phyloP scores from a whole-genome alignment of 2,329 filamentous ascomycete genomes.

The Clonostachys rhizophaga region DNA sequence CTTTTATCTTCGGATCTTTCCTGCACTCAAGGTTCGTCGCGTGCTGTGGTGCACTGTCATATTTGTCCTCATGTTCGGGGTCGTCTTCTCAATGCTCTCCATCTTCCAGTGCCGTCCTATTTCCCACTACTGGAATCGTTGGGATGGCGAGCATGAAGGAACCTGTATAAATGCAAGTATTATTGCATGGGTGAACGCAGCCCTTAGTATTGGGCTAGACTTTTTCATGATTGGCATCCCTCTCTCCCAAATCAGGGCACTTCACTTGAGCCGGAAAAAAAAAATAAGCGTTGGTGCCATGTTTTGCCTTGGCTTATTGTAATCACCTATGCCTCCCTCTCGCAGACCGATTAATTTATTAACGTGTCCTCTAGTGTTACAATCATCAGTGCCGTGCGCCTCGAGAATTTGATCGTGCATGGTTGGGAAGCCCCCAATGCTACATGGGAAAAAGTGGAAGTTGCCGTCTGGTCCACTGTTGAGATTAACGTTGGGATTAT shows the following conservation, averaged over 20 bases:
- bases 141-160: conserved; percentile 41
- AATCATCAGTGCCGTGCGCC: conserved; percentile 28
- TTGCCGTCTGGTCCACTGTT: conserved; percentile 29
- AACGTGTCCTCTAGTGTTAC: conserved; percentile 18
- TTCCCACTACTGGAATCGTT: conserved; percentile 45
- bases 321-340: conserved; percentile 9
- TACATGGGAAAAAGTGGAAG: conserved; percentile 25
- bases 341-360: background rate
- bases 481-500: conserved; percentile 32
- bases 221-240: conserved; percentile 47
- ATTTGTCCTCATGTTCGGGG: conserved; percentile 30
- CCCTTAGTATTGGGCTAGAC: conserved; percentile 46
- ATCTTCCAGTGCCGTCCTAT: conserved; percentile 49
- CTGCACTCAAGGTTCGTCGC: conserved; percentile 24
- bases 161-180: conserved; percentile 42
- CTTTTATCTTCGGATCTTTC: conserved; percentile 53
- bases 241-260: conserved; percentile 35
- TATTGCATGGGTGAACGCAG: conserved; percentile 45
- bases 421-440: conserved; percentile 17
- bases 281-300: conserved; percentile 42
- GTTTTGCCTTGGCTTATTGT: conserved; percentile 44
- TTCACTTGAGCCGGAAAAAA: conserved; percentile 37
- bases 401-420: conserved; percentile 22
- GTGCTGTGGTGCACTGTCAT: conserved; percentile 34
- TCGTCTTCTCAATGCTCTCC: conserved; percentile 33